Evolutionary conservation across 306 rosid genomes (phyloP).

Genomic region (Dalbergia cultrata): DNA sequence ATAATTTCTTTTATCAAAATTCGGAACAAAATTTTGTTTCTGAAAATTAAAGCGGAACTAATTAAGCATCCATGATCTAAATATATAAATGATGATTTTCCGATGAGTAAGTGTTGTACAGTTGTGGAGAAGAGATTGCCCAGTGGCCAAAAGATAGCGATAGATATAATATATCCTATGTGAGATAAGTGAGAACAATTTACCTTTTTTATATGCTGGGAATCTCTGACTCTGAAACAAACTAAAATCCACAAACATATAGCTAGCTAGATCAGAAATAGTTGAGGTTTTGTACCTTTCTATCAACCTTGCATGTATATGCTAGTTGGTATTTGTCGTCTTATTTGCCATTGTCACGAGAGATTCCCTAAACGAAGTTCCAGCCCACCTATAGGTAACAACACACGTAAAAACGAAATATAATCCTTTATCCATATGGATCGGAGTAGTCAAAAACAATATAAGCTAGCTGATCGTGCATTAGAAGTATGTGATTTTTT

Average conservation of each 20-base stretch:
- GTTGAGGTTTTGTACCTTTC: constrained; percentile 36
- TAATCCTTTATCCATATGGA: too few species aligned
- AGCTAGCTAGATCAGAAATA: constrained; percentile 5
- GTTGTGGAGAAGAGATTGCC: constrained; percentile 4
- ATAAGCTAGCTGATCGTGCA: too few species aligned
- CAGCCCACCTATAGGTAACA: neutral
- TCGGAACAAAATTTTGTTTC: neutral
- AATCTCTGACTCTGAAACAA: constrained; percentile 43
- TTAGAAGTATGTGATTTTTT: too few species aligned
- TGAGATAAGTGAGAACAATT: constrained; percentile 23
- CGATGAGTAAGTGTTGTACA: neutral
- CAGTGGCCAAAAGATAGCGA: constrained; percentile 9
- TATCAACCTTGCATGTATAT: neutral
- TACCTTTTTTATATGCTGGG: constrained; percentile 30
- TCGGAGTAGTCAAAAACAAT: too few species aligned
- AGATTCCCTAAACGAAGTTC: constrained; percentile 37
- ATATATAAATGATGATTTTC: neutral
- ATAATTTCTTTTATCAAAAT: neutral
- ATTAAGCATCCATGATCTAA: neutral
- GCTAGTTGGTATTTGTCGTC: constrained; percentile 21
- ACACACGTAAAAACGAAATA: too few species aligned
- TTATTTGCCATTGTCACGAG: constrained; percentile 29
- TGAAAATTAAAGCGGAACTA: neutral
- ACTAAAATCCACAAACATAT: constrained; percentile 31
- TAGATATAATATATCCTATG: constrained; percentile 1